Percentiles rank a stretch among this genome's conserved stretches.
These are phyloP conservation scores for Irpex rosettiformis DNA, from an alignment of 1,284 basidiomycete genomes.

Conservation along the genomic window DNA sequence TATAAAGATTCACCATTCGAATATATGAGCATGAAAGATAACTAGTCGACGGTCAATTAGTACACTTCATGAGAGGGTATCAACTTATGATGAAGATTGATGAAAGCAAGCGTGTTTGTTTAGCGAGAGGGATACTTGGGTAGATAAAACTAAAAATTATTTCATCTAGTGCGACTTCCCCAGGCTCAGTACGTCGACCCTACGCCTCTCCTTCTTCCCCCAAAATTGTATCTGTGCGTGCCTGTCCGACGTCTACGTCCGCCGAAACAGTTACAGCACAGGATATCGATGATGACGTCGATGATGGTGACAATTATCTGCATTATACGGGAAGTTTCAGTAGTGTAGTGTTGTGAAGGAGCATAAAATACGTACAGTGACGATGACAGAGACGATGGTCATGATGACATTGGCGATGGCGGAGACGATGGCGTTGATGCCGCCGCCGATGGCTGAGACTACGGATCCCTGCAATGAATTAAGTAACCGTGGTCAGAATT, in stretches of 20 bases:
- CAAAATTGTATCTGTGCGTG: slow-evolving; percentile 17
- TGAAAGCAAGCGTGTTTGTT: no score
- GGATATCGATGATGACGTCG: slow-evolving; percentile 51
- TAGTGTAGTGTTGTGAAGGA: slow-evolving; percentile 8
- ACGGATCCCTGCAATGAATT: slow-evolving; percentile 55
- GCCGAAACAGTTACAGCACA: slow-evolving; percentile 50
- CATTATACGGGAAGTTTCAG: background rate
- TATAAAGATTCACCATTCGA: no score
- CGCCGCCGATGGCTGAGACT: slow-evolving; percentile 54
- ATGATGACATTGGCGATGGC: slow-evolving; percentile 54
- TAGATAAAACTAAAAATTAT: no score
- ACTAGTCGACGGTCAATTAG: no score
- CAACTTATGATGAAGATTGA: no score
- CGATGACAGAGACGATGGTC: slow-evolving; percentile 54
- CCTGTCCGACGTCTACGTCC: slow-evolving; percentile 17
- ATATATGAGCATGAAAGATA: no score
- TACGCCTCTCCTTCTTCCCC: slow-evolving; percentile 5
- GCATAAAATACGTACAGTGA: slow-evolving; percentile 35
- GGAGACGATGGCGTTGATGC: slow-evolving; percentile 52
- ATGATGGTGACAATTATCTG: slow-evolving; percentile 59
- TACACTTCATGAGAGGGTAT: no score
- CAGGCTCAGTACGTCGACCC: slow-evolving; percentile 15
- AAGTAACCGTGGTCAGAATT: no score
- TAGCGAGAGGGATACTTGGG: no score
- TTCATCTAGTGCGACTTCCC: no score